Conservation (phyloP, 805 yeast species). For the Suhomyces vadensis region DNA sequence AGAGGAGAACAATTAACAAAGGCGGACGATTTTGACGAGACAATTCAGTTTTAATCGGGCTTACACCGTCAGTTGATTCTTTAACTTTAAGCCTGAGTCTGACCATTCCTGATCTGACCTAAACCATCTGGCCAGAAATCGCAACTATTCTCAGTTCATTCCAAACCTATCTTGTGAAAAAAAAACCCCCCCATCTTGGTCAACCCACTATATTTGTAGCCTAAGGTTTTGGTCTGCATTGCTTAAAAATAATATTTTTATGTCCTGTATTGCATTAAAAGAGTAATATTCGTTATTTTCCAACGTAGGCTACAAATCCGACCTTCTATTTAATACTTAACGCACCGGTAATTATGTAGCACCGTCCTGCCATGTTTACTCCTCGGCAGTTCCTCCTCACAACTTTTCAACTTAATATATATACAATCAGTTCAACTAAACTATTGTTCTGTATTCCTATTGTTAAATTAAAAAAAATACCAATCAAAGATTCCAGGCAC, state of each 20-base stretch:
- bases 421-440: neutral
- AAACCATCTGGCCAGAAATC: neutral
- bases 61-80: neutral
- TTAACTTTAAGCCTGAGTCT: neutral
- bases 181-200: neutral
- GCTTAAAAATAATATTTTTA: neutral
- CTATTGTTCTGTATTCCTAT: neutral
- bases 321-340: neutral
- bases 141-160: neutral
- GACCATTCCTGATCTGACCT: neutral
- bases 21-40: neutral
- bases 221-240: neutral
- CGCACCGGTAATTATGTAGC: neutral
- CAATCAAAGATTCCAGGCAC: conserved; percentile 1
- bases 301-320: neutral
- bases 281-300: conserved; percentile 1
- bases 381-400: neutral
- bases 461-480: neutral
- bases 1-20: neutral
- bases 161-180: neutral
- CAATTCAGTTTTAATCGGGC: neutral
- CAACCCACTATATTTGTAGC: neutral
- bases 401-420: neutral
- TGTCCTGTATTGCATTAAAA: neutral
- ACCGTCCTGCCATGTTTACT: neutral